Evolutionary conservation across 306 rosid species (phyloP), one percentile per base, ranked within the genome.

Genomic region (Dicorynia guianensis): DNA sequence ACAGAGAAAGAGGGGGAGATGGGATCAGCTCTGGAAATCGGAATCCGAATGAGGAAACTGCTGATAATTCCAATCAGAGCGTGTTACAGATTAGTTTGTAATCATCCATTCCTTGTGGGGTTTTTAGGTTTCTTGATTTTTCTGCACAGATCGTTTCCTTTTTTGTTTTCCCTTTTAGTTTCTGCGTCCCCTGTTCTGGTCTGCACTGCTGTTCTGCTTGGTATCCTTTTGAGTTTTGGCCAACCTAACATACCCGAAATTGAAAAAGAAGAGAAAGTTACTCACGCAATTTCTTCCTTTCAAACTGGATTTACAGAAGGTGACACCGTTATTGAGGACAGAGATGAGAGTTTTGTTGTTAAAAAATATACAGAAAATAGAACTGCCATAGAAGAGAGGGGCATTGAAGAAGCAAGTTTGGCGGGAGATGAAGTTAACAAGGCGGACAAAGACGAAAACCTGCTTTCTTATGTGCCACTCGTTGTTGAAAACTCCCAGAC

Each of bases 191-290:
- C 98, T 82, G 98, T 96, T 79, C 72, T 92, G 82, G 83, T 96
- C 69, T 90, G 99, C 69, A 90, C 99, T 79, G 97, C 96, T 83
- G 75, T 90, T 85, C 83, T 96, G 78, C 99, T 96, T 69, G 99
- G 99, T 39, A 92, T 93, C 59, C 99, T 96, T 77, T 78, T 96
- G 82, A 92, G 96, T 85, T 90, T 87, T 36, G 99, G 99, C 57
- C 97, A 90, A 70, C 79, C 92, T 59, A 80, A 85, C 80, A 52
- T 90, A 56, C 94, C 96, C n/a, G 99, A 92, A 79, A 71, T 96
- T 34, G 91, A 88, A 60, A 69, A 58, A 48, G 93, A 81, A 59
- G 96, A 89, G 84, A 79, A 74, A 39, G 60, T 73, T 61, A 79
- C 73, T 59, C 75, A 72, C 64, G 87, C 42, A 50, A 40, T 85